Percentiles rank a stretch among this genome's conserved stretches.
Evolutionary conservation across 495 filamentous ascomycete genomes (phyloP).

Genomic region (Podospora pseudoanserina): DNA sequence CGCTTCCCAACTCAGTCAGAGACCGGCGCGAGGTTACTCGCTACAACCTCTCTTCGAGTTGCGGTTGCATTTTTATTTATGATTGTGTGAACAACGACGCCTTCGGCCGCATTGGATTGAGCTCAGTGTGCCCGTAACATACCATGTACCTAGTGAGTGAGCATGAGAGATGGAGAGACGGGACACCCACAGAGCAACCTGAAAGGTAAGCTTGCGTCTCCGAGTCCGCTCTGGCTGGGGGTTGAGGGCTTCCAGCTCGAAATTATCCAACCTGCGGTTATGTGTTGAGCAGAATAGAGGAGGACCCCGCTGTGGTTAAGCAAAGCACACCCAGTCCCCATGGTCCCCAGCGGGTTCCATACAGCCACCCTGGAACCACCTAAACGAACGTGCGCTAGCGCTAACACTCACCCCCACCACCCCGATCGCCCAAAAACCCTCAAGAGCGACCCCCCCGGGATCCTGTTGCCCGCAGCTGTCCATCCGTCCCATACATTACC

Average conservation of each 20-base stretch:
- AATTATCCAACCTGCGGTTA: background rate
- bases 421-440: constrained; percentile 13
- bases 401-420: constrained; percentile 6
- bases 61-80: background rate
- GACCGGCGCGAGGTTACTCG: constrained; percentile 16
- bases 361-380: background rate
- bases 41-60: background rate
- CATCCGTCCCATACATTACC: background rate
- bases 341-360: background rate
- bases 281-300: background rate
- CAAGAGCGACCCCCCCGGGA: background rate
- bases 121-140: too few species aligned
- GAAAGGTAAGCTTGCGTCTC: background rate
- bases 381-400: constrained; percentile 4
- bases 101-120: background rate
- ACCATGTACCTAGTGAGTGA: too few species aligned
- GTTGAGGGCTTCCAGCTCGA: background rate
- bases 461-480: background rate
- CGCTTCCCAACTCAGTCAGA: constrained; percentile 25
- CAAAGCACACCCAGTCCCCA: background rate
- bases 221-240: background rate
- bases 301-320: background rate
- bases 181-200: background rate
- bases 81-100: background rate
- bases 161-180: too few species aligned